Conservation (phyloP, 345 rosid genomes). For the Gossypium sturtianum region DNA sequence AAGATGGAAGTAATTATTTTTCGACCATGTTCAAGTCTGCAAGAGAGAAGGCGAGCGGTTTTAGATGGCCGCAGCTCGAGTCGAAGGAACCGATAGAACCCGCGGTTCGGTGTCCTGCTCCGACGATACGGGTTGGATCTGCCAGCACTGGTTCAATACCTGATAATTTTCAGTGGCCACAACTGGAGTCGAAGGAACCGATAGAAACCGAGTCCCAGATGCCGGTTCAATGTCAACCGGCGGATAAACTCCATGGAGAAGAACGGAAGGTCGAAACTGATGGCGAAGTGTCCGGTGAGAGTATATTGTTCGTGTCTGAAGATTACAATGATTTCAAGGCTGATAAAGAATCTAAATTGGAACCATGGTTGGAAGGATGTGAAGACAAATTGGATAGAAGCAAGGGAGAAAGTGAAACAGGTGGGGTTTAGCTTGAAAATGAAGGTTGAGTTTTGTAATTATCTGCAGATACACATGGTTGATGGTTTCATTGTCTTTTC, state of each 20-base stretch:
- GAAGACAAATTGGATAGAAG: slow-evolving; percentile 20
- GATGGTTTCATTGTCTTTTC: background rate
- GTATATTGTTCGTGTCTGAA: slow-evolving; percentile 20
- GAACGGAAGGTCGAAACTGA: slow-evolving; percentile 24
- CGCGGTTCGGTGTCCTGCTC: slow-evolving; percentile 18
- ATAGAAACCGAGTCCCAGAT: background rate
- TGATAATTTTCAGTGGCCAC: slow-evolving; percentile 10
- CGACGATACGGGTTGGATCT: slow-evolving; percentile 27
- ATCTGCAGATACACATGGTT: background rate
- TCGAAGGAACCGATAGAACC: slow-evolving; percentile 31
- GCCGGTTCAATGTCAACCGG: background rate
- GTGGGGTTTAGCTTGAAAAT: background rate
- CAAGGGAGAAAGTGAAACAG: too few species aligned
- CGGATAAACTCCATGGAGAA: slow-evolving; percentile 29
- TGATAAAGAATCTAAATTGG: slow-evolving; percentile 65
- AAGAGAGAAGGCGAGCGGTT: slow-evolving; percentile 35
- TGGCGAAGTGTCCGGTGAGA: background rate
- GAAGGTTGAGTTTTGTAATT: slow-evolving; percentile 12
- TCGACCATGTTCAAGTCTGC: slow-evolving; percentile 51
- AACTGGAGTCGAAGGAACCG: background rate
- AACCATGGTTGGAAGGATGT: slow-evolving; percentile 68
- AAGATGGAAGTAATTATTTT: slow-evolving; percentile 44
- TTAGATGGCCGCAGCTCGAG: slow-evolving; percentile 69
- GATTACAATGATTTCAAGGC: slow-evolving; percentile 38
- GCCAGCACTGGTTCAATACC: slow-evolving; percentile 29